phyloP scores from a whole-genome alignment of 2,329 filamentous ascomycete genomes.

The Elsinoe ampelina region DNA sequence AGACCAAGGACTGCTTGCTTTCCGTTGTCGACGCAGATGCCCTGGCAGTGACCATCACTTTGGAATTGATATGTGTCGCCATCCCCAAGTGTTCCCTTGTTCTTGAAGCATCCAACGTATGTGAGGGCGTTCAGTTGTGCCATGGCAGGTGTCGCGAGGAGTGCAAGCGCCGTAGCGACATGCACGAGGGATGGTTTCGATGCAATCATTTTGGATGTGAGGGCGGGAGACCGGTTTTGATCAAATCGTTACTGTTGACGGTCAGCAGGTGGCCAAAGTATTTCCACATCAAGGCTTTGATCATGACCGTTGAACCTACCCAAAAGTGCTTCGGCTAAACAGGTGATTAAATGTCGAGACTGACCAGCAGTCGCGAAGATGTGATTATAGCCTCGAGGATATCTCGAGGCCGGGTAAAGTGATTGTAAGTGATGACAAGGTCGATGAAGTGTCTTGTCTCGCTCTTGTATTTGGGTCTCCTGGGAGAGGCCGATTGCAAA shows the following conservation, averaged over 20 bases:
- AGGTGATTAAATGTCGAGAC: constrained; percentile 4
- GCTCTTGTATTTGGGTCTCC: background rate
- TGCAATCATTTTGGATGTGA: constrained; percentile 1
- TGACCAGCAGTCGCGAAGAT: constrained; percentile 9
- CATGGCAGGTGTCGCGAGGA: constrained; percentile 8
- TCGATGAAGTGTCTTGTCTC: background rate
- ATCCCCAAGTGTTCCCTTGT: constrained; percentile 37
- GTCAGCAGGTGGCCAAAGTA: background rate
- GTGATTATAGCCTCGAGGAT: background rate
- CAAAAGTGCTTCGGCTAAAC: background rate
- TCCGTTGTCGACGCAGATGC: constrained; percentile 38
- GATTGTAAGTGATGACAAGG: background rate
- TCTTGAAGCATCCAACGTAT: constrained; percentile 44
- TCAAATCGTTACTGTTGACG: background rate
- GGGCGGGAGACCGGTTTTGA: no score
- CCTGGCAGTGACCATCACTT: constrained; percentile 47
- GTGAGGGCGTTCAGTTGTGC: constrained; percentile 16
- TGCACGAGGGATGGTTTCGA: background rate
- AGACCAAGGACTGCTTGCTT: constrained; percentile 50
- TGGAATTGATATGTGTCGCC: constrained; percentile 44
- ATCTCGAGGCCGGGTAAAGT: background rate
- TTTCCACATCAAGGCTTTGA: background rate
- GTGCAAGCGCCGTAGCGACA: constrained; percentile 8
- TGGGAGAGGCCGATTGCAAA: background rate
- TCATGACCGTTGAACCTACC: background rate